Percentiles rank a stretch among this genome's conserved stretches.
phyloP scores from a whole-genome alignment of 495 filamentous ascomycete species.

The Astrothelium subdiscretum region DNA sequence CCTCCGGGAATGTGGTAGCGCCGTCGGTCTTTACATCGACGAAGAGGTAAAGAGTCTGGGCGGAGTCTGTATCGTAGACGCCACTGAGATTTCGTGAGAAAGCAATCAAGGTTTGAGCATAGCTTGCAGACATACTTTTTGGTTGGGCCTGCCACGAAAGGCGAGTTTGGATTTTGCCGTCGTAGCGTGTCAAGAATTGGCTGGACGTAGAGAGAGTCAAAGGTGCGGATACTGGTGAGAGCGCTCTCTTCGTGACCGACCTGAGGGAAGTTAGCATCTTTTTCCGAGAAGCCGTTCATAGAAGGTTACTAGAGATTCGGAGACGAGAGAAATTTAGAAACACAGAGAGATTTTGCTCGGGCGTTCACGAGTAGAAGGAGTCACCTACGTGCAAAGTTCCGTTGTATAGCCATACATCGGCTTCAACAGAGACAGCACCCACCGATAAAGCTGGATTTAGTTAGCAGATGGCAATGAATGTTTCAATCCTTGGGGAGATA shows the following conservation, averaged over 20 bases:
- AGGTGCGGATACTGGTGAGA: constrained; percentile 25
- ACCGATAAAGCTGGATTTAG: constrained; percentile 20
- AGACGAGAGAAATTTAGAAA: neutral
- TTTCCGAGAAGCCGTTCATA: neutral
- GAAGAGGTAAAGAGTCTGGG: constrained; percentile 32
- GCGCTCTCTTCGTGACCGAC: constrained; percentile 29
- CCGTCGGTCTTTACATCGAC: constrained; percentile 31
- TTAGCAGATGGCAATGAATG: constrained; percentile 5
- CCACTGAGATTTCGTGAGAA: constrained; percentile 13
- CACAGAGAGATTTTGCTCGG: too few relatives aligned
- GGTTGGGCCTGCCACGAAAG: constrained; percentile 20
- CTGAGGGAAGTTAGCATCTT: constrained; percentile 7
- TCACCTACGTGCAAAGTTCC: constrained; percentile 27
- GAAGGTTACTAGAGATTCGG: too few relatives aligned
- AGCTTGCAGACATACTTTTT: constrained; percentile 12
- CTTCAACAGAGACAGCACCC: constrained; percentile 26
- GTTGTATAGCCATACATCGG: constrained; percentile 32
- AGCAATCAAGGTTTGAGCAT: neutral
- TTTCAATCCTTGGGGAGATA: neutral
- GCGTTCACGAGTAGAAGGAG: neutral
- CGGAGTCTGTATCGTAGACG: constrained; percentile 25
- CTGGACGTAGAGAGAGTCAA: constrained; percentile 31
- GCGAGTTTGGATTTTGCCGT: constrained; percentile 23
- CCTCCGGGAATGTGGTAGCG: constrained; percentile 21
- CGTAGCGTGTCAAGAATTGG: constrained; percentile 28